These are phyloP conservation scores for Trichosanthes cucumerina DNA, from an alignment of 306 rosid species.

Conservation along the genomic window DNA sequence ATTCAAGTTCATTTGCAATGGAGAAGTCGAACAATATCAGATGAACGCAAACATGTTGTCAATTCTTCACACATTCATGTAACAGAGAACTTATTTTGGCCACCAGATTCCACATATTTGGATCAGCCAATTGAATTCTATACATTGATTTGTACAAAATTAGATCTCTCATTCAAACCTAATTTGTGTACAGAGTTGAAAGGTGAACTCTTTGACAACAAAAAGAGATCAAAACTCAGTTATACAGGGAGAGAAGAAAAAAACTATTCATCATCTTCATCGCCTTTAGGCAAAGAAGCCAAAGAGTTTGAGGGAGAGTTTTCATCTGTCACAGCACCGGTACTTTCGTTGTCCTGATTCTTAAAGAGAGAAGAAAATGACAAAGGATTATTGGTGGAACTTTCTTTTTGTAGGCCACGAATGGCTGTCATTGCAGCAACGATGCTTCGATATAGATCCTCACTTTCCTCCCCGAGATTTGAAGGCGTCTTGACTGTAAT, in stretches of 20 bases:
- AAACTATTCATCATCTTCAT: constrained; percentile 23
- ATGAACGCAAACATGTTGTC: neutral
- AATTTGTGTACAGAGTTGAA: neutral
- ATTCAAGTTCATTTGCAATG: neutral
- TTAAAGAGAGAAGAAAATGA: constrained; percentile 59
- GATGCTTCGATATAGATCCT: constrained; percentile 59
- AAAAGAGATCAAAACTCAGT: constrained; percentile 14
- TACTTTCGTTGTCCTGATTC: constrained; percentile 55
- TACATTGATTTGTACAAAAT: neutral
- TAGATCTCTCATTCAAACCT: neutral
- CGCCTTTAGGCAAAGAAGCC: constrained; percentile 21
- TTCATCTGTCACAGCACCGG: constrained; percentile 73
- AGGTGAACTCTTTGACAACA: neutral
- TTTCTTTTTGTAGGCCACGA: constrained; percentile 62
- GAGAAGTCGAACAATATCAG: neutral
- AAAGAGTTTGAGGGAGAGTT: constrained; percentile 64
- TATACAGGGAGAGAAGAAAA: constrained; percentile 16
- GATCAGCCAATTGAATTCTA: neutral
- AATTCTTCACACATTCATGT: neutral
- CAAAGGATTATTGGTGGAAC: constrained; percentile 76
- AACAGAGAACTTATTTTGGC: neutral
- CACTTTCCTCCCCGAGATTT: constrained; percentile 49
- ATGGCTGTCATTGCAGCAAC: constrained; percentile 90
- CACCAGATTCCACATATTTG: neutral
- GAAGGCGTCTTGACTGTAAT: constrained; percentile 32